These are phyloP conservation scores for Dactylellina leptospora DNA, from an alignment of 2,329 filamentous ascomycete genomes.

Conservation along the genomic window DNA sequence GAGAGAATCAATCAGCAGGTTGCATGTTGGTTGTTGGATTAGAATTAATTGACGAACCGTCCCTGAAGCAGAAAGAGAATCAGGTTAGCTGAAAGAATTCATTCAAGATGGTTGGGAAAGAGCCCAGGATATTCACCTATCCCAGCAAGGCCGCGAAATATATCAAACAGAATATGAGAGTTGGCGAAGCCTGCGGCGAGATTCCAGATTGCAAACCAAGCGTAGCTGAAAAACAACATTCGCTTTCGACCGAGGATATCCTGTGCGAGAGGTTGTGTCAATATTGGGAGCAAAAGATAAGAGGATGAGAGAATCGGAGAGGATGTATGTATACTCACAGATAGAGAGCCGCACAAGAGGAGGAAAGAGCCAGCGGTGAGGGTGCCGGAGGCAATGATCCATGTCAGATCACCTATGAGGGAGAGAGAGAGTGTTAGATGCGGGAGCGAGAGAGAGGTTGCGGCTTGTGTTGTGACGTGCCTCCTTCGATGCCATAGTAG, in stretches of 20 bases:
- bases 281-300: neutral
- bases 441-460: neutral
- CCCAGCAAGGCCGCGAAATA: conserved; percentile 64
- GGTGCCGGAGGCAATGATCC: conserved; percentile 50
- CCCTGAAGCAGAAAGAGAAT: conserved; percentile 2
- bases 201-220: conserved; percentile 68
- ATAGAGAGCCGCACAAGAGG: conserved; percentile 40
- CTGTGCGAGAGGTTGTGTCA: neutral
- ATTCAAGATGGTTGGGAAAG: no score
- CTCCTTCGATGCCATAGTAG: conserved; percentile 47
- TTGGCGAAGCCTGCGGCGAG: conserved; percentile 65
- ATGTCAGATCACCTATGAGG: conserved; percentile 36
- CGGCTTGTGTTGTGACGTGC: conserved; percentile 10
- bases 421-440: neutral
- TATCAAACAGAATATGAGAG: conserved; percentile 62
- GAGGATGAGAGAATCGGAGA: neutral
- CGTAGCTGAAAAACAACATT: conserved; percentile 66
- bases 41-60: conserved; percentile 16
- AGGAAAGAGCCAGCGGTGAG: conserved; percentile 47
- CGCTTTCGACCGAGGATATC: conserved; percentile 64
- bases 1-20: neutral
- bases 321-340: conserved; percentile 15
- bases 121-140: conserved; percentile 63
- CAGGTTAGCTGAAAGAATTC: conserved; percentile 10
- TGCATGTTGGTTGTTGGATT: neutral